Percentiles rank a stretch among this genome's conserved stretches.
Evolutionary conservation across 108 stramenopile genomes (phyloP).

Genomic region (Bacterosira constricta): DNA sequence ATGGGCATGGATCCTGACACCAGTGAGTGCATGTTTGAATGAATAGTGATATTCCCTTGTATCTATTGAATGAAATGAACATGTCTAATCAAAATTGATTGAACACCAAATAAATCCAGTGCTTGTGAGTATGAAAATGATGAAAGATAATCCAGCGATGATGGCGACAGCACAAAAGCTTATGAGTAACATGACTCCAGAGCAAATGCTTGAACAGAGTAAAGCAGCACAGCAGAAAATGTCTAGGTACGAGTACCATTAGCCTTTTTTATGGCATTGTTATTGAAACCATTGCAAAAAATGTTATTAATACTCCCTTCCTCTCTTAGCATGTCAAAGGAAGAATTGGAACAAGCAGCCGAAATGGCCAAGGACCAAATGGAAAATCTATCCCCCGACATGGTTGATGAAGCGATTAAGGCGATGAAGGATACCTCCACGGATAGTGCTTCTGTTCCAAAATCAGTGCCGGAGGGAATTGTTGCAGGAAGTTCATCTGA

Average conservation of each 20-base stretch:
- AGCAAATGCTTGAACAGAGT: conserved; percentile 65
- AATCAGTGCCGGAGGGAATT: conserved; percentile 34
- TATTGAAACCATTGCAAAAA: too few relatives aligned
- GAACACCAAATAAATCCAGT: too few relatives aligned
- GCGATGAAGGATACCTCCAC: conserved; percentile 46
- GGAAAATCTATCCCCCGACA: conserved; percentile 59
- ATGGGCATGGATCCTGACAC: conserved; percentile 90
- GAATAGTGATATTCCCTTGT: conserved; percentile 62
- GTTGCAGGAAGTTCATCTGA: conserved; percentile 54
- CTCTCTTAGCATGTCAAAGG: conserved; percentile 28
- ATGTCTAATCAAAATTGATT: too few relatives aligned
- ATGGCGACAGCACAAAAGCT: conserved; percentile 61
- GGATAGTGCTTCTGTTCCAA: conserved; percentile 27
- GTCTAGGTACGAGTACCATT: conserved; percentile 12
- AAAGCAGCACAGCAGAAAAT: conserved; percentile 59
- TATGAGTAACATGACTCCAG: conserved; percentile 68
- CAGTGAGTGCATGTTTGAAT: conserved; percentile 90
- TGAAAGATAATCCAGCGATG: conserved; percentile 76
- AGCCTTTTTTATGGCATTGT: too few relatives aligned
- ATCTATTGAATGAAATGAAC: conserved; percentile 56
- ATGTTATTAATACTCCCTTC: too few relatives aligned
- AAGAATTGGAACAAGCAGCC: conserved; percentile 39
- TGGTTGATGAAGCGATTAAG: conserved; percentile 50
- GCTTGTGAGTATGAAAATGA: conserved; percentile 73
- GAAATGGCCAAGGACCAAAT: conserved; percentile 52